Base-by-base conservation (phyloP, 1,139 yeast species). In the Yamadazyma taylorii region DNA sequence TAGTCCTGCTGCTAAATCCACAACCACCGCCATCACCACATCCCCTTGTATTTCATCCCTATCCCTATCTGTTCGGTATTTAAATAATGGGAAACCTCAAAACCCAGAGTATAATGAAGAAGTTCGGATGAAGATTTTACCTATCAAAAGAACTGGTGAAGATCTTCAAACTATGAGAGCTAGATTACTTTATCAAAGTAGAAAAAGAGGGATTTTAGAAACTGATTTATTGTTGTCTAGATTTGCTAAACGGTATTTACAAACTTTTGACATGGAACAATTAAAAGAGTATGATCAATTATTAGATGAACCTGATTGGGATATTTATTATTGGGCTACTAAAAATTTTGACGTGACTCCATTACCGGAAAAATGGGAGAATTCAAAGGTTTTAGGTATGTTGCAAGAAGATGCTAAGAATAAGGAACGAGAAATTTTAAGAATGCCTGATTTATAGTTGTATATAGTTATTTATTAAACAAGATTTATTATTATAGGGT, bases 311-410 rank as follows among this genome's bases (percentile, higher is more conserved):
- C 79, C 92, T 12, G 99, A 92, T 60, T 94, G 98, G 98, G 98
- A 92, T 58, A 90, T 92, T 46, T 94, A 88, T 62, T 92, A 92
- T 66, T 92, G 98, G 97, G 96, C 95, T 17, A 88, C 97, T 6
- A 76, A 78, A 51, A 87, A 87, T 62, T 85, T 71, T 53, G 81
- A 78, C 26, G 79, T 83, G 17, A 85, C 90, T 36, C 95, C 95
- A 12, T 70, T 90, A 47, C 97, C 97, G 5, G 90, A 85, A 33
- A 75, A 75, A 53, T 90, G 96, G 96, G 72, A 80, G 56, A 57
- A 81, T 41, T 78, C 87, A 13, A 65, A 74, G 52, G 66, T 92
- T 32, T 72, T 92, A 69, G 59, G 60, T 40, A 58, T 74, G 66
- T 67, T 92, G 48, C 92, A 89, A 57, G 80, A 81, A 35, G 78